Evolutionary conservation across 2,329 filamentous ascomycete species (phyloP), one percentile per base, ranked within the genome.

Genomic region (Madurella mycetomatis): DNA sequence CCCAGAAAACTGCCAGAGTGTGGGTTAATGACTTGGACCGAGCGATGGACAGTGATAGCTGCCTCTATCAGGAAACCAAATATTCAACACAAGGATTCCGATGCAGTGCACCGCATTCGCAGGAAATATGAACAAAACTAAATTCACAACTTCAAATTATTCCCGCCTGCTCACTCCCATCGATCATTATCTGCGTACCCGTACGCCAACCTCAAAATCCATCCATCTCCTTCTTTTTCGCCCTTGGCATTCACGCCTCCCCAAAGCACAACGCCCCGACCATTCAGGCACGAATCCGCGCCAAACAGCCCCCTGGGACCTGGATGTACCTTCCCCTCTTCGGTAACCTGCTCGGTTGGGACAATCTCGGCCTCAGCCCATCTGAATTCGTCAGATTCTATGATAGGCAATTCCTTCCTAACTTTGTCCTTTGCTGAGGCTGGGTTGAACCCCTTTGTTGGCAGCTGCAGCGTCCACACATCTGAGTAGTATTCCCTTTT

Each of bases 391-490:
- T 74, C 73, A n/a, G 77, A 78, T 8, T 76, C 71, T 18, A 68
- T 66, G 2, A 67, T 65, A 31, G 71, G 72, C 13, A 81, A 60
- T 48, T 68, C 70, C 15, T 71, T 64, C 4, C 77, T 69, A 30
- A 79, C 74, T 9, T 69, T 67, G 58, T 82, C 79, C 64, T 82
- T 82, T 30, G 74, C 66, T 12, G 71, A 71, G 8, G 79, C 78
- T 0, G 74, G 73, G 12, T 70, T 76, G 34, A 72, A 68, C 2
- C 69, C 69, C 31, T 75, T 72, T 0, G 77, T 70, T 2, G 75
- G 73, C 3, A 82, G 67, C 62, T 82, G 79, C 53, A 81, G 71
- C 1, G 76, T 71, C 78, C 78, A 82, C 3, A 81, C 70, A 55
- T 81, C 79, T 42, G 69, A 70, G 45, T 67, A 65, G 5, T 57